Base-by-base conservation (phyloP, 140 eudicot species). In the Stevia rebaudiana region DNA sequence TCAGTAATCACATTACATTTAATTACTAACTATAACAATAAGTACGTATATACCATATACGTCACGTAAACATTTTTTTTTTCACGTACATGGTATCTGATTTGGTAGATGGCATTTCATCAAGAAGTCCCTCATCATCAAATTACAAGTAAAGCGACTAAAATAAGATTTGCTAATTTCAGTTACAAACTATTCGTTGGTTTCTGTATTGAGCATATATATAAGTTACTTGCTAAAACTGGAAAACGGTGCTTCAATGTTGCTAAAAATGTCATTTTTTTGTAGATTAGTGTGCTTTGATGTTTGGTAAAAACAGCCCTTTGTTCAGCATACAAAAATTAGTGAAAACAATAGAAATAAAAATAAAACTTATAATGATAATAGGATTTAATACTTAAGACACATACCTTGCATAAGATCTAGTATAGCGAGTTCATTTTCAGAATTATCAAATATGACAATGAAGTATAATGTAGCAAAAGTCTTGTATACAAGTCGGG, bases 341-440 rank as follows among this genome's bases (percentile, higher is more conserved):
- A 48, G 8, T 7, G 18, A 47, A 6, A 48, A 19, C 16, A 48
- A 8, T 15, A n/a, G 3, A 8, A 47, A 8, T 47, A 47, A 1
- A 5, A 18, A 8, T 7, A 48, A 18, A 1, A 48, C 17, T 18
- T 3, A 48, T 44, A 3, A 6, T 44, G n/a, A 46, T 46, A 46
- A 46, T 46, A 41, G 15, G 24, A 47, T 18, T 46, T 12, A 8
- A 13, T 11, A 37, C 65, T 21, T 56, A 44, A 70, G 57, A 72
- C 13, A 28, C 51, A 58, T 74, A 81, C 94, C 94, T 85, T 85
- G 88, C 79, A 85, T 85, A 24, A 85, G 82, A 69, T 85, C 94
- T 51, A 85, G 73, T 68, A 85, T 85, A 24, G 88, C 94, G 50
- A 85, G 82, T 79, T 85, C 94, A 49, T 85, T 85, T 74, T 85